phyloP scores from a whole-genome alignment of 2,329 filamentous ascomycete species.

The Botrytis byssoidea region DNA sequence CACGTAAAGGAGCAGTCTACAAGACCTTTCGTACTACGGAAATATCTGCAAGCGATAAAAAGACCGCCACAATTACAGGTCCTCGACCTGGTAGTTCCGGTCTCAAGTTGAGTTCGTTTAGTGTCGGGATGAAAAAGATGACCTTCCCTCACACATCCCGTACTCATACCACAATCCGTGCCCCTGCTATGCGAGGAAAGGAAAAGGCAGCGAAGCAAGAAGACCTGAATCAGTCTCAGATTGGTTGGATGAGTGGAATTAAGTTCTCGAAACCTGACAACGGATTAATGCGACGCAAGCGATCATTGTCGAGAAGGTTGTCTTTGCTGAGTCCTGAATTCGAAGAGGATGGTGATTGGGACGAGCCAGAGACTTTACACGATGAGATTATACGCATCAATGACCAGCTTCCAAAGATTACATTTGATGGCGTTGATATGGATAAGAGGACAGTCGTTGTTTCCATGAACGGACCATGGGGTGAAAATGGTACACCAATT shows the following conservation, averaged over 20 bases:
- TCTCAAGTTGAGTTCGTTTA: slow-evolving; percentile 37
- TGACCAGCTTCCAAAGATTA: slow-evolving; percentile 60
- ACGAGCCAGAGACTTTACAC: slow-evolving; percentile 57
- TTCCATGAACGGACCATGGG: slow-evolving; percentile 66
- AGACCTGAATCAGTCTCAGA: slow-evolving; percentile 53
- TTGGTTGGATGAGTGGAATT: slow-evolving; percentile 69
- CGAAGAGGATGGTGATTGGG: slow-evolving; percentile 50
- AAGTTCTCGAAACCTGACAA: slow-evolving; percentile 50
- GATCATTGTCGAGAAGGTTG: slow-evolving; percentile 33
- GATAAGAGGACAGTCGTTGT: slow-evolving; percentile 57
- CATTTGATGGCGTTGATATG: slow-evolving; percentile 64
- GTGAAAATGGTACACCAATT: slow-evolving; percentile 53
- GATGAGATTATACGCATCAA: slow-evolving; percentile 64
- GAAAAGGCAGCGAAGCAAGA: slow-evolving; percentile 35
- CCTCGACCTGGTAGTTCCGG: slow-evolving; percentile 49
- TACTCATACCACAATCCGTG: slow-evolving; percentile 31
- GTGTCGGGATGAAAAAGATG: slow-evolving; percentile 44
- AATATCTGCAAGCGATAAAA: slow-evolving; percentile 56
- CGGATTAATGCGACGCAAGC: slow-evolving; percentile 25
- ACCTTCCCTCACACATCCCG: slow-evolving; percentile 40
- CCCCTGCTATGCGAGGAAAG: slow-evolving; percentile 38
- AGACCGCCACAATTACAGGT: slow-evolving; percentile 61
- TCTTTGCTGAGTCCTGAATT: slow-evolving; percentile 38
- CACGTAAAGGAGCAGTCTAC: slow-evolving; percentile 80
- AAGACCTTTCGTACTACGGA: slow-evolving; percentile 79